phyloP scores from a whole-genome alignment of 257 asterid species.

The Vinca minor region DNA sequence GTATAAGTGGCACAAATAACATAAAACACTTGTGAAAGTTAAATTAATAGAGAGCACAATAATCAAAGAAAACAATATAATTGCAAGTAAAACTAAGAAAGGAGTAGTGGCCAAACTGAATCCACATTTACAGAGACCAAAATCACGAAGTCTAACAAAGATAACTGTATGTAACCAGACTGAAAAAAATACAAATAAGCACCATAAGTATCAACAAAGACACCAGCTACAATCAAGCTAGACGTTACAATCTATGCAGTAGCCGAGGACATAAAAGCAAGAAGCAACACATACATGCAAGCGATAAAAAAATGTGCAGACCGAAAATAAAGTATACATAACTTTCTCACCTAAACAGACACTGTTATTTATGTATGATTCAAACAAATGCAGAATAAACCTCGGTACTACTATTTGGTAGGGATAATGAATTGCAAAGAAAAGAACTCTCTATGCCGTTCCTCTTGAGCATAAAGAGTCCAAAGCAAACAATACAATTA shows the following conservation, averaged over 20 bases:
- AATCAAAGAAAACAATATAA: not conserved
- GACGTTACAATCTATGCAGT: not conserved
- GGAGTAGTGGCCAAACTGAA: not conserved
- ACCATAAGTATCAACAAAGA: not conserved
- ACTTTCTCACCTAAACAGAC: not conserved
- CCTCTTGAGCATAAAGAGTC: not conserved
- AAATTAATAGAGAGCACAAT: not conserved
- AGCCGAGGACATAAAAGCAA: not conserved
- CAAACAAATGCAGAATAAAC: not conserved
- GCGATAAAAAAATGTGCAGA: not conserved
- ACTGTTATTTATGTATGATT: not conserved
- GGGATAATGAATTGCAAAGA: not conserved
- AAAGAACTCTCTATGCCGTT: not conserved
- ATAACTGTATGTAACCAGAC: not conserved
- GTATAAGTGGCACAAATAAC: not conserved
- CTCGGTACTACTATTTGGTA: not conserved
- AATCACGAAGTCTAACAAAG: not conserved
- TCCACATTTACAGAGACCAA: not conserved
- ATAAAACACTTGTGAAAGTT: not conserved
- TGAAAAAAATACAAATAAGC: not conserved
- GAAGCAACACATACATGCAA: not conserved
- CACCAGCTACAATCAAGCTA: not conserved
- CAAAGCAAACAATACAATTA: slow-evolving; percentile 2
- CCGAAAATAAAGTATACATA: not conserved
- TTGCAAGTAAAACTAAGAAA: not conserved